Conservation (phyloP, 73 alveolate genomes). For the Stentor coeruleus region DNA sequence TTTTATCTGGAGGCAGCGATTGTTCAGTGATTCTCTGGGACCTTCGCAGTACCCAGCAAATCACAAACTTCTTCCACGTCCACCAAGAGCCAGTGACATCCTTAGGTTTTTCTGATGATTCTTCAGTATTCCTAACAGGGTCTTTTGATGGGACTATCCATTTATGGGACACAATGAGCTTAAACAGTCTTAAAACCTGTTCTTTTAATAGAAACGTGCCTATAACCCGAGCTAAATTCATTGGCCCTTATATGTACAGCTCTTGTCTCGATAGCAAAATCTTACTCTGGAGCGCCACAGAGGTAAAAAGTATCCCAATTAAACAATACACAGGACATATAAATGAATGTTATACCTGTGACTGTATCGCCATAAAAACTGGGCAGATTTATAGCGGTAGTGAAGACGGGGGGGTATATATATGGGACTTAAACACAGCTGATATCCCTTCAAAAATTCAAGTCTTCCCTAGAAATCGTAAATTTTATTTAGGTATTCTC, state of each 20-base stretch:
- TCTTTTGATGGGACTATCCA: conserved; percentile 27
- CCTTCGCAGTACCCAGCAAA: background rate
- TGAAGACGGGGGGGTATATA: conserved; percentile 9
- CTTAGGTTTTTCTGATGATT: conserved; percentile 24
- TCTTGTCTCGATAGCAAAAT: conserved; percentile 3
- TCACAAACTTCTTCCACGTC: background rate
- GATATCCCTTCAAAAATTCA: background rate
- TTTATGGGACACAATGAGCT: conserved; percentile 27
- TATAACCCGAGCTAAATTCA: background rate
- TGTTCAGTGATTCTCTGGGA: conserved; percentile 26
- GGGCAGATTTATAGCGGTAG: background rate
- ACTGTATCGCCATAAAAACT: background rate
- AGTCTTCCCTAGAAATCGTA: background rate
- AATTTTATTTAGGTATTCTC: too few relatives aligned
- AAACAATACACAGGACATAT: background rate
- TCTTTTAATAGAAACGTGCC: background rate
- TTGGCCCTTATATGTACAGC: background rate
- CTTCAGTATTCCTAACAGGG: conserved; percentile 17
- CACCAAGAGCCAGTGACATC: conserved; percentile 12
- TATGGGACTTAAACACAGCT: background rate
- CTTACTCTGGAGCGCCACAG: background rate
- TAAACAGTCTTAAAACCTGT: background rate
- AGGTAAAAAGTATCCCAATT: conserved; percentile 11
- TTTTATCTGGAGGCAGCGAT: conserved; percentile 21
- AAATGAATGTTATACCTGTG: background rate